A percentile compares a stretch with the other conserved stretches of the same genome.
Evolutionary conservation across 2,329 filamentous ascomycete species (phyloP).

Genomic region (Fusarium sp.): DNA sequence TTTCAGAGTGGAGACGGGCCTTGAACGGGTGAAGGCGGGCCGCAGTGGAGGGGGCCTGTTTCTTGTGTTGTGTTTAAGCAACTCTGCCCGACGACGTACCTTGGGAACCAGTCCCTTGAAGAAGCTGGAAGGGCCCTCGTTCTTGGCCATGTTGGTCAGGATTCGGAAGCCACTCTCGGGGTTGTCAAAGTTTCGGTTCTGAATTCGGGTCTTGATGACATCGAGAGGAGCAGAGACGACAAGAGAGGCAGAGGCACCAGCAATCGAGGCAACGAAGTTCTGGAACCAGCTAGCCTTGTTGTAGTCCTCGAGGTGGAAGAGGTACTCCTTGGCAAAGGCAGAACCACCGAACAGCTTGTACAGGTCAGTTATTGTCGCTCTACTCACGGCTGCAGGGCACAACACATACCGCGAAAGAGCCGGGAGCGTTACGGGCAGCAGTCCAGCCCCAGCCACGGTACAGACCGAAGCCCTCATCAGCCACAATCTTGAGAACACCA

Average conservation of each 20-base stretch:
- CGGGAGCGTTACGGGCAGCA: slow-evolving; percentile 93
- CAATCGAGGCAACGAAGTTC: slow-evolving; percentile 97
- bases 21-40: slow-evolving; percentile 9
- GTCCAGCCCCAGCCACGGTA: slow-evolving; percentile 99
- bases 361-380: slow-evolving; percentile 30
- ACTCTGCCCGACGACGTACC: slow-evolving; percentile 54
- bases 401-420: slow-evolving; percentile 85
- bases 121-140: slow-evolving; percentile 86
- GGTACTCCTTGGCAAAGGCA: slow-evolving; percentile 95
- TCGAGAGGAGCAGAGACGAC: slow-evolving; percentile 95
- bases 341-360: slow-evolving; percentile 92
- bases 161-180: slow-evolving; percentile 94
- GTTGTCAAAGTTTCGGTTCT: slow-evolving; percentile 99
- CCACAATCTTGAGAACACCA: slow-evolving; percentile 86
- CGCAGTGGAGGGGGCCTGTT: neutral
- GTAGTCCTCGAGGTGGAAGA: slow-evolving; percentile 90
- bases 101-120: slow-evolving; percentile 98
- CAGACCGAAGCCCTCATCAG: slow-evolving; percentile 92
- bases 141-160: slow-evolving; percentile 87
- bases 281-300: slow-evolving; percentile 93
- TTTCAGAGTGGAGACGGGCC: slow-evolving; percentile 21
- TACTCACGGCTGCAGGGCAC: neutral
- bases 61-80: neutral
- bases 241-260: slow-evolving; percentile 92
- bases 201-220: slow-evolving; percentile 97